These are phyloP conservation scores for Ramalina intermedia DNA, from an alignment of 495 filamentous ascomycete genomes.

Conservation along the genomic window DNA sequence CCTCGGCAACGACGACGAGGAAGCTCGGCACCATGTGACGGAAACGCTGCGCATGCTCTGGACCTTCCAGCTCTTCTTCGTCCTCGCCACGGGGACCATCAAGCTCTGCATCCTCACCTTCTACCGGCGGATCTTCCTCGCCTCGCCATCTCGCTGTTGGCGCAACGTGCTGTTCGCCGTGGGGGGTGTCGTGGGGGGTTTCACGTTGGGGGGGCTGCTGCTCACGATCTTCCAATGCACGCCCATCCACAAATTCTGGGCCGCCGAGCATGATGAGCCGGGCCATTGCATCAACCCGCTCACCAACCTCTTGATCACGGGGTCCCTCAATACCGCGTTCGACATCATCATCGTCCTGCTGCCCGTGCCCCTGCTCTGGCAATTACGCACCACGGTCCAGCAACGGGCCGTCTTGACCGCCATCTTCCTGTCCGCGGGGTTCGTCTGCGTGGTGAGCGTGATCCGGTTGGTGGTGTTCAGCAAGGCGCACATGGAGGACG, in stretches of 20 bases:
- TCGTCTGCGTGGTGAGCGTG: not conserved
- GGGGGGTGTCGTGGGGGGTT: not conserved
- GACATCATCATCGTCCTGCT: conserved; percentile 12
- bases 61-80: conserved; percentile 6
- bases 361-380: not conserved
- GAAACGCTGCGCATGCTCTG: not conserved
- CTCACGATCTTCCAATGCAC: conserved; percentile 11
- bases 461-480: not conserved
- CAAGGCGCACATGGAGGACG: not conserved
- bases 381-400: not conserved
- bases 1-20: not conserved
- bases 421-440: not conserved
- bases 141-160: not conserved
- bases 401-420: not conserved
- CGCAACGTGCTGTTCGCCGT: not conserved
- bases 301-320: conserved; percentile 1
- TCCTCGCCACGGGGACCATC: not conserved
- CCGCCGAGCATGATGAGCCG: not conserved
- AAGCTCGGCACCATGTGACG: not conserved
- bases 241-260: conserved; percentile 8
- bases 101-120: conserved; percentile 10
- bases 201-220: not conserved
- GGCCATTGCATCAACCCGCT: conserved; percentile 6
- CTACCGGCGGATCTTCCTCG: conserved; percentile 11
- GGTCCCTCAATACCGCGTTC: conserved; percentile 8